Evolutionary conservation across 2,329 filamentous ascomycete genomes (phyloP).

Genomic region (Ceratocystis colombiana): DNA sequence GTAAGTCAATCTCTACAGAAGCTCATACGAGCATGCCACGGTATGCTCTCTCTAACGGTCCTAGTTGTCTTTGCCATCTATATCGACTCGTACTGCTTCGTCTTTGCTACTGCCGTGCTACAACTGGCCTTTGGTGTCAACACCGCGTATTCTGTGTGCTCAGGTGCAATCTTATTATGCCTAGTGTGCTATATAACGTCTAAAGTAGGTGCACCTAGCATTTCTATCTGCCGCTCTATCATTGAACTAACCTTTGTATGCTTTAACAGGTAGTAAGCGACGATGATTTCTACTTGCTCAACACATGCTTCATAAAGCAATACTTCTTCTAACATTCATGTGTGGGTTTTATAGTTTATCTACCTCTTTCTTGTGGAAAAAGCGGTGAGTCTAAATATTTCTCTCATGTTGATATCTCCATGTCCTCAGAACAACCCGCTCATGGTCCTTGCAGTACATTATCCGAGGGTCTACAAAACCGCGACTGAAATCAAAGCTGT

Average conservation of each 20-base stretch:
- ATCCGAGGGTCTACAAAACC: constrained; percentile 44
- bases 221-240: background rate
- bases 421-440: background rate
- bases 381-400: constrained; percentile 37
- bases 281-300: background rate
- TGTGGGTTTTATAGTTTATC: constrained; percentile 37
- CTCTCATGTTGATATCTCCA: background rate
- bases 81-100: constrained; percentile 49
- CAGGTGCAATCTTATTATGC: constrained; percentile 50
- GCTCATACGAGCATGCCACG: too few species aligned
- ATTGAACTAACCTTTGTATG: constrained; percentile 6
- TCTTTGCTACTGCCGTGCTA: constrained; percentile 47
- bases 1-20: constrained; percentile 31
- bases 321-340: background rate
- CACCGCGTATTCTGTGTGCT: constrained; percentile 41
- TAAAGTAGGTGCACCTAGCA: constrained; percentile 38
- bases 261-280: constrained; percentile 22
- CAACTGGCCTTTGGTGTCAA: constrained; percentile 50
- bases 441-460: constrained; percentile 39
- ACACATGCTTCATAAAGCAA: background rate
- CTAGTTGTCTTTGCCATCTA: constrained; percentile 52
- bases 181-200: constrained; percentile 53
- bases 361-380: constrained; percentile 57
- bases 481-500: constrained; percentile 48
- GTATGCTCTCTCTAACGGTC: constrained; percentile 21